Evolutionary conservation across 2,329 filamentous ascomycete genomes (phyloP).

Genomic region (Fusarium sp.): DNA sequence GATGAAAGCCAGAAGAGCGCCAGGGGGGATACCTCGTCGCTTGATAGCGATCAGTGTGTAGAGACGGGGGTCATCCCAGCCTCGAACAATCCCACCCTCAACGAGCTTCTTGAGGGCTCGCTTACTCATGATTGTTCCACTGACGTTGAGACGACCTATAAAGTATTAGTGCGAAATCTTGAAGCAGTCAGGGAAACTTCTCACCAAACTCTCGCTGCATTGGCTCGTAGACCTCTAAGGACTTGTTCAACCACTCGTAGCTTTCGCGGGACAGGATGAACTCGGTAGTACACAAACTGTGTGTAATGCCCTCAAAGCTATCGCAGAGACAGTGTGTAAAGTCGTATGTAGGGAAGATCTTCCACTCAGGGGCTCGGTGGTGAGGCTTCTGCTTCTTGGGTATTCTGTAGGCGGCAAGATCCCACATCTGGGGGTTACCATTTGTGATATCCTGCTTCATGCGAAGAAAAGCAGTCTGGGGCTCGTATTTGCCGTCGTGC

Average conservation of each 20-base stretch:
- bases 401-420: constrained; percentile 90
- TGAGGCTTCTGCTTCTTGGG: constrained; percentile 78
- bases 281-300: constrained; percentile 93
- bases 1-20: constrained; percentile 89
- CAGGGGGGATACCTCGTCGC: constrained; percentile 87
- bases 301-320: constrained; percentile 91
- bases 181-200: neutral
- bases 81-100: constrained; percentile 80
- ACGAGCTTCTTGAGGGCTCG: constrained; percentile 86
- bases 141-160: constrained; percentile 70
- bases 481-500: constrained; percentile 90
- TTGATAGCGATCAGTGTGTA: constrained; percentile 89
- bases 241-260: constrained; percentile 91
- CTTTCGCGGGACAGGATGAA: constrained; percentile 87
- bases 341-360: constrained; percentile 95
- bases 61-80: constrained; percentile 91
- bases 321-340: constrained; percentile 93
- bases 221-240: constrained; percentile 85
- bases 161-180: neutral
- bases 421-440: constrained; percentile 96
- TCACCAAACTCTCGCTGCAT: constrained; percentile 88
- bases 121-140: constrained; percentile 89
- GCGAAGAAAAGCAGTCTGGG: constrained; percentile 84
- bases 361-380: constrained; percentile 88
- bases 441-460: constrained; percentile 93